Base-by-base conservation (phyloP, 2,329 filamentous ascomycete genomes). In the Neobulgaria alba region DNA sequence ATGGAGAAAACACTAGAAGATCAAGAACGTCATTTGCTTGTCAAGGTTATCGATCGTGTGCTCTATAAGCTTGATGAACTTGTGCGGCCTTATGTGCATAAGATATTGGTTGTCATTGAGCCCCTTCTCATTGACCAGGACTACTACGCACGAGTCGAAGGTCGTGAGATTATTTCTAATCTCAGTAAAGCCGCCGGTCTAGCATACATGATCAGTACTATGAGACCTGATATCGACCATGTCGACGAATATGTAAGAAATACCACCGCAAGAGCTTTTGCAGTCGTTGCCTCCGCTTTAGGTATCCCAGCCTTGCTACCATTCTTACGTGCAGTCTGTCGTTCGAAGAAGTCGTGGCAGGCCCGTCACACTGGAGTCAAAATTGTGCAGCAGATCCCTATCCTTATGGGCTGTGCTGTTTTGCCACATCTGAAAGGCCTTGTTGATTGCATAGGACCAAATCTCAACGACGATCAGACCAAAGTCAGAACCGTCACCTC, bases 1-100 rank as follows among this genome's bases (percentile, higher is more conserved):
- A 98, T 98, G 92, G 92, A 98, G 66, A 95, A 95, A 67, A 92
- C 87, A 0, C 68, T 98, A 14, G 93, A 98, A 63, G 92, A 98
- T 49, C 92, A 98, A 63, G 92, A 98, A 63, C 89, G 92, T 39
- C 92, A 98, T 73, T 71, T 98, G 63, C 76, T 98, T 19, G 93
- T 98, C 68, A 98, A 98, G 68, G 93, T 98, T 56, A 96, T 98
- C 57, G 93, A 98, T 61, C 84, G 92, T 65, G 89, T 98, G 45
- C 77, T 98, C 5, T 98, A 96, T 75, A 98, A 98, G 68, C 78
- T 98, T 17, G 92, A 96, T 60, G 92, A 98, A 56, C 74, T 96
- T 50, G 92, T 98, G 39, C 79, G 92, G 30, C 92, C 92, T 16
- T 98, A 90, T 50, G 90, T 95, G 12, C 93, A 98, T 69, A 96